Base-by-base conservation (phyloP, 228 moss, liverwort and hornwort genomes). In the Sphagnum fallax region DNA sequence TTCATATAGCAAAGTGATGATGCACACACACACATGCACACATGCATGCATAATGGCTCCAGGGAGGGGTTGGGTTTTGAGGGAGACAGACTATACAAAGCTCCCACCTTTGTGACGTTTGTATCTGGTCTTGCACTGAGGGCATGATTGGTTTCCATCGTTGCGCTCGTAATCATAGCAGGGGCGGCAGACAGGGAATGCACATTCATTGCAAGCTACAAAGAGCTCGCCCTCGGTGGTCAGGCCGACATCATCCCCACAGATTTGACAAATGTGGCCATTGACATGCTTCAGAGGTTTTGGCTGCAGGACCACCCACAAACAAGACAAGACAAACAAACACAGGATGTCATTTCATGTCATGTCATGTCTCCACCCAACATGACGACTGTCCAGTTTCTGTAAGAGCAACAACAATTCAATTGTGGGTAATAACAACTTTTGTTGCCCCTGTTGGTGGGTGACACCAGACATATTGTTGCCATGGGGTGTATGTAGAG, bases 81-180 rank as follows among this genome's bases (percentile, higher is more conserved):
- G 16, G 12, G 13, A 6, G 9, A 13, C 32, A 49, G 12, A 52
- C 5, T 50, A 5, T 9, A 48, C 10, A 12, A 5, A 51, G 4
- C 16, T 8, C 49, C 16, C 60, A 96, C 96, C 97, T 86, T 71
- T 89, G 55, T 88, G 90, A 49, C 98, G 82, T 74, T 94, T 98
- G 84, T 94, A 98, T 59, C 98, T 85, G 64, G 94, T 90, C 76
- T 90, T 92, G 82, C 98, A 98, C 70, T 98, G 98, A 12, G 98
- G 98, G 71, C 98, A 98, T 48, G 87, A 82, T 47, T 87, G 74
- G 75, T 92, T 98, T 61, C 98, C 98, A 66, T 98, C 98, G 83
- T 94, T 98, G 70, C 98, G 94, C 83, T 98, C 98, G 50, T 98
- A 98, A 82, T 98, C 98, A 66, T 86, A 98, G 76, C 98, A 98